Percentiles rank a stretch among this genome's conserved stretches.
These are phyloP conservation scores for Mycena filopes DNA, from an alignment of 768 basidiomycete species.

Conservation along the genomic window DNA sequence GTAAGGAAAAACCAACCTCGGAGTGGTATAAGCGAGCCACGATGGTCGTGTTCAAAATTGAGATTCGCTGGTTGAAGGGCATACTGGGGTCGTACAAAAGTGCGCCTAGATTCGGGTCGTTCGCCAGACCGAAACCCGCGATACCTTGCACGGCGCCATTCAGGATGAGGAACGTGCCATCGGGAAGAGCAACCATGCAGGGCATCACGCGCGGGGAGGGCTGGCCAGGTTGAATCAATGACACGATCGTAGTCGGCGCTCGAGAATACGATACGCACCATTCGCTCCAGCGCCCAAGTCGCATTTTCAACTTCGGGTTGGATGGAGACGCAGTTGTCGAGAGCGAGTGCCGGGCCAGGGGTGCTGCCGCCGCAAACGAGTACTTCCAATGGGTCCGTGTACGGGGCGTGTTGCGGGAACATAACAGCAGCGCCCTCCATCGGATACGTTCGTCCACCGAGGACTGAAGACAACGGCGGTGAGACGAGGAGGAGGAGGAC, in stretches of 20 bases:
- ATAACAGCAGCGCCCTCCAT: slow-evolving; percentile 77
- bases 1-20: slow-evolving; percentile 39
- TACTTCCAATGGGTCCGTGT: slow-evolving; percentile 75
- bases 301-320: slow-evolving; percentile 70
- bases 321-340: slow-evolving; percentile 80
- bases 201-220: slow-evolving; percentile 81
- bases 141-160: slow-evolving; percentile 68
- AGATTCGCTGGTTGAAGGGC: slow-evolving; percentile 59
- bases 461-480: slow-evolving; percentile 45
- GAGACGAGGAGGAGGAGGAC: not conserved
- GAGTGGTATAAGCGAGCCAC: slow-evolving; percentile 56
- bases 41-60: slow-evolving; percentile 62
- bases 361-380: slow-evolving; percentile 84
- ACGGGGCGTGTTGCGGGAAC: slow-evolving; percentile 77
- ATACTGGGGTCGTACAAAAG: slow-evolving; percentile 64
- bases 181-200: slow-evolving; percentile 69
- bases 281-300: slow-evolving; percentile 79
- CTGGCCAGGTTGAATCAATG: slow-evolving; percentile 43
- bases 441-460: slow-evolving; percentile 83
- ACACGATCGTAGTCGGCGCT: not conserved
- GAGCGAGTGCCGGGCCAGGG: slow-evolving; percentile 55
- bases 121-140: slow-evolving; percentile 67
- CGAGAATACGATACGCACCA: slow-evolving; percentile 58
- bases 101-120: slow-evolving; percentile 57
- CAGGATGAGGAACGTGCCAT: slow-evolving; percentile 68